phyloP scores from a whole-genome alignment of 352 stramenopile genomes.

The Globisporangium echinulatum region DNA sequence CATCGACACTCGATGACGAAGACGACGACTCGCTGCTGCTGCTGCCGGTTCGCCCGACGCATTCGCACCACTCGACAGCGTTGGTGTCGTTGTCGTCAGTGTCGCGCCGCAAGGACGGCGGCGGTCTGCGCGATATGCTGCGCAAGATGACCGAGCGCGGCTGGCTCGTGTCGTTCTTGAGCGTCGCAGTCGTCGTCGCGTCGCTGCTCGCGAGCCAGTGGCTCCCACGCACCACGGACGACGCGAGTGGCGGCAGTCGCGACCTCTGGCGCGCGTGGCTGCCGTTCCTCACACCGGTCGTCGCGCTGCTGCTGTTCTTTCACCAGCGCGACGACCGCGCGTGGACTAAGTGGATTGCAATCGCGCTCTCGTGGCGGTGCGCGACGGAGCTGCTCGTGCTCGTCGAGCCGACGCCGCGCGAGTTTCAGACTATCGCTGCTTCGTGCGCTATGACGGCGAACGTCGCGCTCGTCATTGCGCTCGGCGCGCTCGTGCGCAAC shows the following conservation, averaged over 20 bases:
- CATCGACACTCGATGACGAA: slow-evolving; percentile 1
- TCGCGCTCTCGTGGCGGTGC: slow-evolving; percentile 68
- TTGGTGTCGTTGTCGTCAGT: neutral
- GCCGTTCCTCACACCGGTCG: slow-evolving; percentile 52
- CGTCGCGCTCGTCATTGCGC: slow-evolving; percentile 39
- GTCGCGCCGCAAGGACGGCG: slow-evolving; percentile 7
- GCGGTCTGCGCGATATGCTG: slow-evolving; percentile 27
- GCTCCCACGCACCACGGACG: slow-evolving; percentile 22
- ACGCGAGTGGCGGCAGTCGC: slow-evolving; percentile 6
- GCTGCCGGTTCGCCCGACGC: neutral
- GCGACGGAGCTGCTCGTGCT: slow-evolving; percentile 65
- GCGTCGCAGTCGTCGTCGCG: slow-evolving; percentile 56
- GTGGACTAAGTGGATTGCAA: slow-evolving; percentile 77
- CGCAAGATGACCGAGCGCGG: slow-evolving; percentile 47
- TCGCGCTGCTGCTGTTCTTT: slow-evolving; percentile 68
- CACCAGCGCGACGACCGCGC: slow-evolving; percentile 64
- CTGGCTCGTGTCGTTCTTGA: slow-evolving; percentile 61
- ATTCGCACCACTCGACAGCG: neutral
- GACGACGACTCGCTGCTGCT: slow-evolving; percentile 26
- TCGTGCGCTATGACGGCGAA: slow-evolving; percentile 41
- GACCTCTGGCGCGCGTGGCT: slow-evolving; percentile 58
- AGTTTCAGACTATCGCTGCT: slow-evolving; percentile 42
- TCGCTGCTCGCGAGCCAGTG: slow-evolving; percentile 61
- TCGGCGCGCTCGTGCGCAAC: slow-evolving; percentile 40
- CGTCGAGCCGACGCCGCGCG: slow-evolving; percentile 30